Percentiles rank a stretch among this genome's conserved stretches.
These are phyloP conservation scores for Forsythia viridissima DNA, from an alignment of 257 asterid genomes.

Conservation along the genomic window DNA sequence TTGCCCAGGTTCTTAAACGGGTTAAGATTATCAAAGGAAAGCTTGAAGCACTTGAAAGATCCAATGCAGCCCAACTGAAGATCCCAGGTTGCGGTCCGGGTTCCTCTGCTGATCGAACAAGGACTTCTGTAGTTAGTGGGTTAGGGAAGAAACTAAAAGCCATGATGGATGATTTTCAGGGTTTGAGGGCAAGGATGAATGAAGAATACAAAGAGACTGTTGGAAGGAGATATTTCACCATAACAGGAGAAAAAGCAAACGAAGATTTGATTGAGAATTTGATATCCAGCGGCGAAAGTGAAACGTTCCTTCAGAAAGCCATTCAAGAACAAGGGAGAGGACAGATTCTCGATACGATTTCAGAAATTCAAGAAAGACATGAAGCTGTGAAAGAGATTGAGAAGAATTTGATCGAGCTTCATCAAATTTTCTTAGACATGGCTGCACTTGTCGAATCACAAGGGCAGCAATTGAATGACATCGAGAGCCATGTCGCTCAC, in stretches of 20 bases:
- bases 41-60: constrained; percentile 1
- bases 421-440: constrained; percentile 1
- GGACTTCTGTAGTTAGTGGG: neutral
- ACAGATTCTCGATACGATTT: neutral
- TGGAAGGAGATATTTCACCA: neutral
- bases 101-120: neutral
- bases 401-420: constrained; percentile 2
- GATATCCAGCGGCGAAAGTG: constrained; percentile 1
- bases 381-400: neutral
- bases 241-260: neutral
- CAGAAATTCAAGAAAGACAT: neutral
- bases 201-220: neutral
- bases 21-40: neutral
- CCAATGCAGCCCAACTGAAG: neutral
- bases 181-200: neutral
- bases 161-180: constrained; percentile 3
- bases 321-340: neutral
- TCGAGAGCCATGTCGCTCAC: neutral
- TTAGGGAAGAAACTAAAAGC: neutral
- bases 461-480: neutral
- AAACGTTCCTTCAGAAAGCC: neutral
- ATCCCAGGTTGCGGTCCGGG: neutral
- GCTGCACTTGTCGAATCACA: neutral
- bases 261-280: neutral
- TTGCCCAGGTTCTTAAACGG: constrained; percentile 5